Percentiles rank a stretch among this genome's conserved stretches.
Conservation (phyloP, 2,329 filamentous ascomycete species). For the Phaeosphaeriaceae sp. region DNA sequence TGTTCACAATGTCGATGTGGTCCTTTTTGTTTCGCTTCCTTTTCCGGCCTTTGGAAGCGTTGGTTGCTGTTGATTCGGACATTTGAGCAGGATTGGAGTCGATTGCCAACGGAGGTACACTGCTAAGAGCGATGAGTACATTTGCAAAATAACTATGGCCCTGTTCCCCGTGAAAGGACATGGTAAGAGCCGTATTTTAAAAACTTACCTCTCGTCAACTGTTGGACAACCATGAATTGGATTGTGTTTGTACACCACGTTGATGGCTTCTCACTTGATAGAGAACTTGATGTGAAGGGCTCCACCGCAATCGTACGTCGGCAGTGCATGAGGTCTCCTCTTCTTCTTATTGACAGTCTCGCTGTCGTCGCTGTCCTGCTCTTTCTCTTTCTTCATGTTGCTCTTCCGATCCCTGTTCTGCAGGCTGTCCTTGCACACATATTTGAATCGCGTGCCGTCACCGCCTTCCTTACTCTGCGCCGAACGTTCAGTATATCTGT, state of each 20-base stretch:
- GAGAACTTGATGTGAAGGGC: conserved; percentile 46
- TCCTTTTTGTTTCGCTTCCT: conserved; percentile 28
- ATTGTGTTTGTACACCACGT: conserved; percentile 47
- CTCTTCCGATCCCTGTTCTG: conserved; percentile 37
- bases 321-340: conserved; percentile 5
- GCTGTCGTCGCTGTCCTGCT: conserved; percentile 15
- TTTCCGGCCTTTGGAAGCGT: conserved; percentile 19
- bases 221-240: conserved; percentile 36
- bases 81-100: conserved; percentile 7
- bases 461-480: conserved; percentile 35
- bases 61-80: background rate
- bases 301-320: conserved; percentile 43
- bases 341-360: conserved; percentile 7
- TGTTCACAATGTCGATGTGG: conserved; percentile 16
- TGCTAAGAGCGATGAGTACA: conserved; percentile 2
- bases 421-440: conserved; percentile 43
- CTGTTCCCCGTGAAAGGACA: too few relatives aligned
- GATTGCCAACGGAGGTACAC: conserved; percentile 9
- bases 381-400: conserved; percentile 30
- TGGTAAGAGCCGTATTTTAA: too few relatives aligned
- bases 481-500: conserved; percentile 43
- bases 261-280: conserved; percentile 40
- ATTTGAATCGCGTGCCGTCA: conserved; percentile 42
- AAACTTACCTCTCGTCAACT: conserved; percentile 26
- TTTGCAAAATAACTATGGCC: background rate